Base-by-base conservation (phyloP, 2,329 filamentous ascomycete species). In the Proliferodiscus dingleyae region DNA sequence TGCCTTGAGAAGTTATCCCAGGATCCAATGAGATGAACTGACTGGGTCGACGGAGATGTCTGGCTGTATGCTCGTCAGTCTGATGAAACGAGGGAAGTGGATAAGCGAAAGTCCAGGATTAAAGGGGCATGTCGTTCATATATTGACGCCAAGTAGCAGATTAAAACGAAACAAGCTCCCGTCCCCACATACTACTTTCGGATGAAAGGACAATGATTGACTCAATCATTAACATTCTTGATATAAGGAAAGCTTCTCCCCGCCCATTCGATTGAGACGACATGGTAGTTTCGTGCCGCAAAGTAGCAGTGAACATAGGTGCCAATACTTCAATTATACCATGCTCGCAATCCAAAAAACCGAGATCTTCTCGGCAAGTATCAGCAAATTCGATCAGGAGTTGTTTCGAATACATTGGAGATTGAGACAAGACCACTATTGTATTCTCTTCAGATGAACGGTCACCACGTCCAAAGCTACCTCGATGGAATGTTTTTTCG, bases 1-100 rank as follows among this genome's bases (percentile, higher is more conserved):
- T 80, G 72, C 61, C 77, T 81, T 50, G 76, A 73, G 68, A 96
- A 96, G 71, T 95, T 95, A 71, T 96, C 90, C 91, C 91, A 97
- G 53, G 89, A 95, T 52, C 91, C 91, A 58, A 93, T 75, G 37
- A 96, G 76, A 61, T 87, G 81, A 55, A 96, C 87, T 36, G 83
- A 84, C 52, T 75, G 74, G 52, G 81, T 75, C 41, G 77, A 74
- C 53, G 77, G 74, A 56, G 75, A 65, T 44, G 80, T 81, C 68
- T 78, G 73, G 61, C 80, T 84, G 63, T 36, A 49, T 26, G 19
- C 24, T 28, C 15, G 51, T 58, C 37, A 57, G 52, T 45, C 19
- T 37, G 26, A 36, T 46, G 47, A 54, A 47, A 51, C 48, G 37
- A 40, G 44, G 37, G 37, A 34, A 29, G 16, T 33, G 21, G 46